phyloP scores from a whole-genome alignment of 352 stramenopile genomes.

The Pythium dissotocum region DNA sequence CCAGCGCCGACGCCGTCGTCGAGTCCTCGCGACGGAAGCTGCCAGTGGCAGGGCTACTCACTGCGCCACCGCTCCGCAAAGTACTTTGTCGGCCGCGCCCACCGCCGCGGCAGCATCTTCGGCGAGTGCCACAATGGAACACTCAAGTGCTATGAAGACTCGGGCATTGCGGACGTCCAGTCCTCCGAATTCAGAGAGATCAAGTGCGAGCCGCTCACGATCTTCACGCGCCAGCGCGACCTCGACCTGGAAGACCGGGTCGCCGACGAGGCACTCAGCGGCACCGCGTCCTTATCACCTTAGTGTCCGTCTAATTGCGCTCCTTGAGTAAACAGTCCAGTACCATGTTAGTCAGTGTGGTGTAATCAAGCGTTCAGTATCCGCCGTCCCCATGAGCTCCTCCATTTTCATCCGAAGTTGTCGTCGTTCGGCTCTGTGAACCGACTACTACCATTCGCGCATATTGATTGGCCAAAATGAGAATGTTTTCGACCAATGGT shows the following conservation, averaged over 20 bases:
- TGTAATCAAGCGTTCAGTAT: neutral
- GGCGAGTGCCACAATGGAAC: conserved; percentile 17
- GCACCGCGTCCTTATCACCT: neutral
- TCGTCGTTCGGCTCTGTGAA: neutral
- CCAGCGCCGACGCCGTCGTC: neutral
- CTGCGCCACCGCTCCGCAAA: conserved; percentile 11
- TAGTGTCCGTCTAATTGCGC: neutral
- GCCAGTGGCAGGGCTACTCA: conserved; percentile 4
- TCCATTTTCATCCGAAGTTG: neutral
- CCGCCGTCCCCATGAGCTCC: neutral
- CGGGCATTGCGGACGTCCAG: conserved; percentile 12
- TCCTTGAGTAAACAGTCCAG: neutral
- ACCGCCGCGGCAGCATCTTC: conserved; percentile 22
- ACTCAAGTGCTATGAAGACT: conserved; percentile 25
- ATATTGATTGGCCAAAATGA: conserved; percentile 7
- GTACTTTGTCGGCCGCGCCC: conserved; percentile 23
- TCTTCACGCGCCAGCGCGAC: conserved; percentile 9
- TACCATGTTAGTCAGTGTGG: neutral
- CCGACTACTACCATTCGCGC: neutral
- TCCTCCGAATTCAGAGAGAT: neutral
- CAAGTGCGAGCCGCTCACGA: neutral
- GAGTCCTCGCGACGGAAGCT: neutral
- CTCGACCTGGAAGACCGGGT: conserved; percentile 11
- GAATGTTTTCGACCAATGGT: conserved; percentile 1
- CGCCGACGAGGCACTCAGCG: neutral